These are phyloP conservation scores for Lasiosphaeriaceae sp. DNA, from an alignment of 495 filamentous ascomycete genomes.

Conservation along the genomic window DNA sequence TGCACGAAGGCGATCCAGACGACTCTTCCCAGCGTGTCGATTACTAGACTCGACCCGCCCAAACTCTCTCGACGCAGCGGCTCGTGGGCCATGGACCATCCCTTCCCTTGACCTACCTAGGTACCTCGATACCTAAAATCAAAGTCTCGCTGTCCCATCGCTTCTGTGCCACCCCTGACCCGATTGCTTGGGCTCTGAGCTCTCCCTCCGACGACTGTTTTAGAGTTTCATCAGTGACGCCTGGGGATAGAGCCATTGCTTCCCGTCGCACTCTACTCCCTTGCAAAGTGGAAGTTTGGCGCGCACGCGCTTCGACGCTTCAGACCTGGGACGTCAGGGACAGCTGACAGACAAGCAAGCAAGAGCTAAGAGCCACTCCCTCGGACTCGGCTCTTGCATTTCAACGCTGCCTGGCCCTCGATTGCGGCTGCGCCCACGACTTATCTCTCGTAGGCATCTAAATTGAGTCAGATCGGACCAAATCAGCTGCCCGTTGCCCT, in stretches of 20 bases:
- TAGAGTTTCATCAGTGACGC: slow-evolving; percentile 2
- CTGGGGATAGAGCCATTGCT: background rate
- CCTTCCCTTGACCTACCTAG: background rate
- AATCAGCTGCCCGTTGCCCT: slow-evolving; percentile 3
- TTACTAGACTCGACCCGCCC: slow-evolving; percentile 1
- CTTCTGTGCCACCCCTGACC: background rate
- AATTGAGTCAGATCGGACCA: background rate
- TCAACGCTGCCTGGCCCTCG: background rate
- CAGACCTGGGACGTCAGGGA: background rate
- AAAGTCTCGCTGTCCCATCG: background rate
- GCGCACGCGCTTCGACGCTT: too few species aligned
- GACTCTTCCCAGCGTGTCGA: slow-evolving; percentile 2
- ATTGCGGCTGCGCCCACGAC: slow-evolving; percentile 16
- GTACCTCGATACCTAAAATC: background rate
- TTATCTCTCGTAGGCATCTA: slow-evolving; percentile 1
- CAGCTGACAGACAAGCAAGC: background rate
- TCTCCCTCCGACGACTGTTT: background rate
- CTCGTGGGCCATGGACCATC: background rate
- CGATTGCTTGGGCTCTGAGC: background rate
- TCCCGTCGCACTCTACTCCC: background rate
- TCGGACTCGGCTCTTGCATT: background rate
- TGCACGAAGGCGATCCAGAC: slow-evolving; percentile 9
- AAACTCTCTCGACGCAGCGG: background rate
- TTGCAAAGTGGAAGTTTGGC: background rate
- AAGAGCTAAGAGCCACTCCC: background rate